Conservation (phyloP, 2,329 filamentous ascomycete species). For the Cladosporium sp. region DNA sequence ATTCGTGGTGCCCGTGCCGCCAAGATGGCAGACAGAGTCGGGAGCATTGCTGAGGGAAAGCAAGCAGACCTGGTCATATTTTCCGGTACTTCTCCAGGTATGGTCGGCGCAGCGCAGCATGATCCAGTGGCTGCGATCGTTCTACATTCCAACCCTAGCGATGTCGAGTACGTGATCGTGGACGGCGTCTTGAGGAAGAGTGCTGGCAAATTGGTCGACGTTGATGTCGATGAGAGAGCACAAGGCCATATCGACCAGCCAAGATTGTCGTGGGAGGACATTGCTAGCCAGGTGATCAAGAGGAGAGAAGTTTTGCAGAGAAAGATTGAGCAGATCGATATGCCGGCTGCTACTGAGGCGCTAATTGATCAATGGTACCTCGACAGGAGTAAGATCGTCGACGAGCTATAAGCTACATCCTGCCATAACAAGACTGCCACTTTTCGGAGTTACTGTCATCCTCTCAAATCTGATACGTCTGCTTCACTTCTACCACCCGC, state of each 20-base stretch:
- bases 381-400: slow-evolving; percentile 6
- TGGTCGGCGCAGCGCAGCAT: slow-evolving; percentile 44
- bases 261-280: slow-evolving; percentile 12
- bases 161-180: slow-evolving; percentile 48
- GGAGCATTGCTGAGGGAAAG: slow-evolving; percentile 49
- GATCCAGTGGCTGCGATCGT: slow-evolving; percentile 48
- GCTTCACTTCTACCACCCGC: neutral
- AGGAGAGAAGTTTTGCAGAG: slow-evolving; percentile 10
- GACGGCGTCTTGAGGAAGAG: slow-evolving; percentile 45
- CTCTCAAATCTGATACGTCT: neutral
- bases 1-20: slow-evolving; percentile 48
- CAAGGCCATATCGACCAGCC: neutral
- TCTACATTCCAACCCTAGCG: slow-evolving; percentile 42
- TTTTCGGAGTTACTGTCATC: neutral
- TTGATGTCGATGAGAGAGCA: slow-evolving; percentile 29
- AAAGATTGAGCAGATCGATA: slow-evolving; percentile 10
- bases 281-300: slow-evolving; percentile 16
- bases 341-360: slow-evolving; percentile 2
- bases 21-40: slow-evolving; percentile 45
- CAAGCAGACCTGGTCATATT: slow-evolving; percentile 53
- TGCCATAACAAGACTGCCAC: neutral
- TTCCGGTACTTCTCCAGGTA: slow-evolving; percentile 42
- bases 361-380: slow-evolving; percentile 9
- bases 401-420: neutral
- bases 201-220: slow-evolving; percentile 33